Conservation (phyloP, 2,329 filamentous ascomycete genomes). For the Nigrospora sphaerica region DNA sequence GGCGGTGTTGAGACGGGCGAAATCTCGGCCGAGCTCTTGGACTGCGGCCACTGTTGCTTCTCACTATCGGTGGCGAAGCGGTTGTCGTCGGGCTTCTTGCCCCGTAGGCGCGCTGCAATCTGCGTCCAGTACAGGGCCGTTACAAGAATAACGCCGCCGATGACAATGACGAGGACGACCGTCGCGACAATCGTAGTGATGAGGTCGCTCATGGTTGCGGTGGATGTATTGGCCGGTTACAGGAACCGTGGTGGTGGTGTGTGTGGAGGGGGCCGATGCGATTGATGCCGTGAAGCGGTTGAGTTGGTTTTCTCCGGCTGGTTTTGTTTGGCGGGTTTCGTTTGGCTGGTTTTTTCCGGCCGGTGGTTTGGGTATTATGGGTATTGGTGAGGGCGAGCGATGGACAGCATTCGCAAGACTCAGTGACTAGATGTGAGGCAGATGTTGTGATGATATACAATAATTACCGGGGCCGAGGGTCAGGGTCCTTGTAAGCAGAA, state of each 20-base stretch:
- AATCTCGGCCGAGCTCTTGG: background rate
- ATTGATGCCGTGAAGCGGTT: too few species aligned
- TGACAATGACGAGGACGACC: background rate
- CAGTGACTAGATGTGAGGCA: too few species aligned
- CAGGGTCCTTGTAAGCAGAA: too few species aligned
- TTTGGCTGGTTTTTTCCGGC: too few species aligned
- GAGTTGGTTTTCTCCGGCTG: too few species aligned
- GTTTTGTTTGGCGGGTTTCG: too few species aligned
- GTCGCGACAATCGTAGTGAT: background rate
- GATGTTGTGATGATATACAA: too few species aligned
- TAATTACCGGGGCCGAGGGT: too few species aligned
- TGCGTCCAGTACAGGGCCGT: constrained; percentile 1
- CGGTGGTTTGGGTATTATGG: too few species aligned
- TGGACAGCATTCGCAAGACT: too few species aligned
- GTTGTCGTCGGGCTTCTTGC: background rate
- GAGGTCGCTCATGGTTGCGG: background rate
- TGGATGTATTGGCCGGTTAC: too few species aligned
- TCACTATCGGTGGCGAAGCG: background rate
- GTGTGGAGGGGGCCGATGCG: background rate
- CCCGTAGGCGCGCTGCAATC: background rate
- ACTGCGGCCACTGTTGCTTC: background rate
- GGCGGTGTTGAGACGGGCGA: background rate
- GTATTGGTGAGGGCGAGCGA: too few species aligned
- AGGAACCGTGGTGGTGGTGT: background rate
- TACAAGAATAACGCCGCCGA: background rate